phyloP scores from a whole-genome alignment of 2,329 filamentous ascomycete genomes.

The Fusarium concolor region DNA sequence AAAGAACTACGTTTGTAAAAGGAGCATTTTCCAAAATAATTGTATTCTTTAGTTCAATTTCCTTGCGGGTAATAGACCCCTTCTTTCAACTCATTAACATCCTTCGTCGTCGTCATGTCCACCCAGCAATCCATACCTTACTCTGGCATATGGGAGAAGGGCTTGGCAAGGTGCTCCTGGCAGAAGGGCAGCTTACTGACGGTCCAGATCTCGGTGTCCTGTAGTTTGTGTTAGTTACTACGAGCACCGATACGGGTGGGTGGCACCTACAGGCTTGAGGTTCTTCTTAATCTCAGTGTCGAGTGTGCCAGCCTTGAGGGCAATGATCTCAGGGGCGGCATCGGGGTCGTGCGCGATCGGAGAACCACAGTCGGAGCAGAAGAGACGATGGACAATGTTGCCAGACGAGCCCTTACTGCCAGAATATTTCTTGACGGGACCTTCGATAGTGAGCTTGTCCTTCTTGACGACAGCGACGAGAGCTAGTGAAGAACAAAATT shows the following conservation, averaged over 20 bases:
- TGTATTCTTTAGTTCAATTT: slow-evolving; percentile 2
- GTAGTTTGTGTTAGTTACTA: slow-evolving; percentile 21
- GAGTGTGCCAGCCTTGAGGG: slow-evolving; percentile 74
- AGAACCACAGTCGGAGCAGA: slow-evolving; percentile 76
- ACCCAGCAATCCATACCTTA: slow-evolving; percentile 48
- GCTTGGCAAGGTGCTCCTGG: slow-evolving; percentile 71
- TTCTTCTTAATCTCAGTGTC: slow-evolving; percentile 73
- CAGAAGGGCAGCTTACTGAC: slow-evolving; percentile 76
- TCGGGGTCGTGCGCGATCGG: slow-evolving; percentile 78
- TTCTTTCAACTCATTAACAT: slow-evolving; percentile 5
- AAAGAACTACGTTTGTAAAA: background rate
- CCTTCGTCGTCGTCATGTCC: slow-evolving; percentile 16
- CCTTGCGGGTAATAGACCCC: background rate
- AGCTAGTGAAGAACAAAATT: slow-evolving; percentile 55
- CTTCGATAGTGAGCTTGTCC: slow-evolving; percentile 71
- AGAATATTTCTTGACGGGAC: slow-evolving; percentile 73
- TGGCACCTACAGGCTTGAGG: slow-evolving; percentile 68
- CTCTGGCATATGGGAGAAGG: slow-evolving; percentile 73
- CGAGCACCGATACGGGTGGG: too few relatives aligned
- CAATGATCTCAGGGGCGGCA: slow-evolving; percentile 76
- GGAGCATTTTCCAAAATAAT: background rate
- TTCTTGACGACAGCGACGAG: slow-evolving; percentile 75
- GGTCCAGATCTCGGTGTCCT: slow-evolving; percentile 78
- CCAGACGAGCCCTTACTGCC: slow-evolving; percentile 68
- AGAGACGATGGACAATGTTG: slow-evolving; percentile 73